Evolutionary conservation across 768 basidiomycete species (phyloP).

Genomic region (Boletus pseudo-olivaceus): DNA sequence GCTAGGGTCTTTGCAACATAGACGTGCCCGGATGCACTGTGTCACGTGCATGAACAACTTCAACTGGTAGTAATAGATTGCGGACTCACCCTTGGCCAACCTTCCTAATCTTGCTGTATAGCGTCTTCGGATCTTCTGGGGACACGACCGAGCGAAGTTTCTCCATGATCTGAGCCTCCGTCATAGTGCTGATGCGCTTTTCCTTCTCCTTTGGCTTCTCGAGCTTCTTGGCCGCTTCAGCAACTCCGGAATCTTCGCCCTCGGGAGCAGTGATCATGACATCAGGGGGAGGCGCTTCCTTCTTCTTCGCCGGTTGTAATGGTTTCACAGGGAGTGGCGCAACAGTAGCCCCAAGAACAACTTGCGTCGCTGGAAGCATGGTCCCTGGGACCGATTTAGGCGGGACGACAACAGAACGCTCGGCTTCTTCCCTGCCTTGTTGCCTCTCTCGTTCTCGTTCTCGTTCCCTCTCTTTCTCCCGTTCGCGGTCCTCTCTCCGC

Average conservation of each 20-base stretch:
- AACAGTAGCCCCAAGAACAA: constrained; percentile 46
- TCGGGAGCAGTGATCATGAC: constrained; percentile 55
- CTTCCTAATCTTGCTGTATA: constrained; percentile 98
- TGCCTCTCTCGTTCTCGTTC: constrained; percentile 28
- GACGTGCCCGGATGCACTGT: constrained; percentile 93
- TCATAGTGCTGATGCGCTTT: constrained; percentile 93
- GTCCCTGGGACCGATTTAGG: constrained; percentile 43
- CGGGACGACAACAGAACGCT: constrained; percentile 42
- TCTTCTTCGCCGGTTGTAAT: constrained; percentile 71
- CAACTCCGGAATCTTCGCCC: constrained; percentile 45
- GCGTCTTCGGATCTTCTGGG: constrained; percentile 77
- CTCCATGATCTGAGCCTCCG: constrained; percentile 97
- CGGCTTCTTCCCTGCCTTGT: constrained; percentile 31
- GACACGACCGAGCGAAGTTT: constrained; percentile 88
- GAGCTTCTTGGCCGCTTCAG: constrained; percentile 69
- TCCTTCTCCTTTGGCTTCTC: constrained; percentile 58
- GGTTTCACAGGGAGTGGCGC: constrained; percentile 66
- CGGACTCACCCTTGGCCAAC: constrained; percentile 91
- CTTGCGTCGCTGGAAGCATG: constrained; percentile 41
- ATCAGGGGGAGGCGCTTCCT: constrained; percentile 30
- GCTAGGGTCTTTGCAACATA: constrained; percentile 92
- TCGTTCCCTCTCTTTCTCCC: constrained; percentile 33
- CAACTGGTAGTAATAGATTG: not conserved
- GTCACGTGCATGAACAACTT: constrained; percentile 9
- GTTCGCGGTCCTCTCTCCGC: constrained; percentile 35